Evolutionary conservation across 2,329 filamentous ascomycete genomes (phyloP), one percentile per base, ranked within the genome.

Genomic region (Graphilbum ipis-grandicollis): DNA sequence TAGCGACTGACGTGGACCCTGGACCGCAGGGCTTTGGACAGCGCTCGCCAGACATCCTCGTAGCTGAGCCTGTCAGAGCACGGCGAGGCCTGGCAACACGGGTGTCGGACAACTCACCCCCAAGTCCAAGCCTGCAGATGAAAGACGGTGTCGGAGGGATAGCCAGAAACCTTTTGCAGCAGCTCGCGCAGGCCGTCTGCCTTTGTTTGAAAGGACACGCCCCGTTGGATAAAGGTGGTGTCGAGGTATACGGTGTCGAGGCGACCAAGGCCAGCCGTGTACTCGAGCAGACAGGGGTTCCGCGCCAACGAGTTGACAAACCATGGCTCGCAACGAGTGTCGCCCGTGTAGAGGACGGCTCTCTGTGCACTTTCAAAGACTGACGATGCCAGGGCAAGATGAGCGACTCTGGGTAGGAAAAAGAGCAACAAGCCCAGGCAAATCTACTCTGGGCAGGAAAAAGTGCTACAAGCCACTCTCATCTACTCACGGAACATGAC

Each of bases 101-200:
- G 23, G 23, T 25, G 2, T 7, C 9, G 9, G 6, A 14, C 5
- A 28, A 23, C 49, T 39, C 50, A 58, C 46, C 81, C 82, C 50
- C 90, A 90, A 0, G 88, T 94, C 85, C 86, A 93, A 1, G 84
- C 72, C 39, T 85, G 72, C 33, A 96, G 67, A 52, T 93, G 80
- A 48, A 93, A 94, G 1, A 79, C 53, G 0, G 84, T 93, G 29
- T 83, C 71, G 2, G 60, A 43, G 0, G 85, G 78, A 51, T 88
- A 93, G 19, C 58, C 50, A 0, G 58, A 53, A 0, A 93, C 65
- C 45, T 84, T 79, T 5, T 60, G 56, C 1, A 94, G 49, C 0
- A 94, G 64, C 48, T 93, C 81, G 1, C 59, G 59, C 10, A 93
- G 60, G 0, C 86, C 86, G 36, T 88, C 71, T 1, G 78, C 74